Base-by-base conservation (phyloP, 768 basidiomycete genomes). In the Postia placenta region DNA sequence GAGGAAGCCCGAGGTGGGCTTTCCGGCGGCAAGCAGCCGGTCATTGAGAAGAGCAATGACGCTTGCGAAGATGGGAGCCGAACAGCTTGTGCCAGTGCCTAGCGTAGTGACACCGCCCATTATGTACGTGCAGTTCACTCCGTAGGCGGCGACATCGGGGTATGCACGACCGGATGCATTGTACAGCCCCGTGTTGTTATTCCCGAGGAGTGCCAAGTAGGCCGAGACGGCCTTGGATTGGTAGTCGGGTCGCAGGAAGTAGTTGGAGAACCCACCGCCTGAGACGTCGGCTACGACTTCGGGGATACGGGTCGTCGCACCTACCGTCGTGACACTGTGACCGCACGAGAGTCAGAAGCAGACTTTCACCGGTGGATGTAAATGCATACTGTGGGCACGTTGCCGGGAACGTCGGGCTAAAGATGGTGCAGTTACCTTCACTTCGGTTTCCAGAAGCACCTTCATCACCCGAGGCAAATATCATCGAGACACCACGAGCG, bases 251-350 rank as follows among this genome's bases (percentile, higher is more conserved):
- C 64, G 59, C 4, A 63, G 36, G 55, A 71, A 73, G 56, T 68
- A 56, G 55, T 72, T 69, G 44, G 65, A 67, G 63, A 73, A 73
- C 15, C 71, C 71, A 23, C 71, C 71, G 14, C 71, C 67, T 3
- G 65, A 67, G 58, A 67, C 65, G 41, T 42, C 14, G 1, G 65
- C 62, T 2, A 58, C 58, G 5, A 52, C 57, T 1, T 50, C 25
- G 4, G 58, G 59, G 41, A 61, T 42, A 17, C 53, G 55, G 7
- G 55, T 55, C 4, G 68, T 69, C 2, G 64, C 67, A 23, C 69
- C 67, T 40, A 69, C 65, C 15, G 66, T 64, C 25, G 67, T 68
- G 45, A 68, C 54, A 57, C 48, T 47, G 46, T 4, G 22, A 17
- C 14, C 12, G 27, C n/a, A 17, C 4, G 19, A 38, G 2, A 47